Evolutionary conservation across 768 basidiomycete species (phyloP), one percentile per base, ranked within the genome.

Genomic region (Mycena maculata): DNA sequence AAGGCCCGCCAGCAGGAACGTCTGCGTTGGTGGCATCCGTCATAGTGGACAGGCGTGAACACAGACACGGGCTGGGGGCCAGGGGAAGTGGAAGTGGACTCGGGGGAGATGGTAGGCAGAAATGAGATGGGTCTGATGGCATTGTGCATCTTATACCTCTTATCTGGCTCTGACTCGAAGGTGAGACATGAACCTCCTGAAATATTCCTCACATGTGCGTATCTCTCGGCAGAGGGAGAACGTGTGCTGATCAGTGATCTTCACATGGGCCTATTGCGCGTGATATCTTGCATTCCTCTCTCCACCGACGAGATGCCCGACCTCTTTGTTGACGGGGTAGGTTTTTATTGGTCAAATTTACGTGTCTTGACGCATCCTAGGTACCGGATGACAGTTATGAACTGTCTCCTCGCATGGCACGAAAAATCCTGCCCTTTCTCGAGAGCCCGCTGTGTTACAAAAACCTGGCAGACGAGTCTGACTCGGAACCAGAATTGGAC

Each of bases 161-260:
- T 36, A 44, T 59, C 58, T 15, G 48, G 13, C n/a, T n/a, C 12
- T 1, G 9, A 41, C 44, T 15, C 28, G 2, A 3, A 42, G 27
- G 15, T 49, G 48, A 57, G 27, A 44, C 56, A 38, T 10, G 22
- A 49, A 48, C 47, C 47, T 44, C 56, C 56, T 58, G 42, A 27
- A 45, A 33, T 10, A 3, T 6, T 7, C 47, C 33, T 48, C 58
- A 59, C 58, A 45, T 59, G 58, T 30, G 58, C 58, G 45, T 47
- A 36, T 25, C 31, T 15, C 39, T 11, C 25, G 13, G 5, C 25
- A 4, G 6, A 48, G 47, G 28, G 25, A n/a, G n/a, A n/a, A n/a
- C n/a, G n/a, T n/a, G n/a, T n/a, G n/a, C n/a, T n/a, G n/a, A n/a
- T n/a, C n/a, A n/a, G n/a, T n/a, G n/a, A n/a, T n/a, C n/a, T n/a